These are phyloP conservation scores for Boletus sp. DNA, from an alignment of 1,284 basidiomycete genomes.

Conservation along the genomic window DNA sequence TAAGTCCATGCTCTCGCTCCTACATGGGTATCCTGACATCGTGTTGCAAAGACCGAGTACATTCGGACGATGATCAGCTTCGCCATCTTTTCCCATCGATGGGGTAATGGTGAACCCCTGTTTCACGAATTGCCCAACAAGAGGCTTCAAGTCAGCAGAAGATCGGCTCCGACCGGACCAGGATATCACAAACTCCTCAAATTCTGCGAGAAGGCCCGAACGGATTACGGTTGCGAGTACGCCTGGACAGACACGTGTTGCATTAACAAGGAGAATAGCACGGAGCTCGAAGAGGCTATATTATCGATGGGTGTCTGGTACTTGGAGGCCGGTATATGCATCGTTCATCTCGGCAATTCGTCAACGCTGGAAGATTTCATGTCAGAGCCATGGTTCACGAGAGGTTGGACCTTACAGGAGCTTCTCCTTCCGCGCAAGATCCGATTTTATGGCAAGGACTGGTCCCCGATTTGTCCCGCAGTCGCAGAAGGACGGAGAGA, in stretches of 20 bases:
- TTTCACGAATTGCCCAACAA: slow-evolving; percentile 24
- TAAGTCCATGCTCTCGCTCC: slow-evolving; percentile 2
- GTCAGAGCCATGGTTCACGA: slow-evolving; percentile 26
- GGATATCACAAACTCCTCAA: slow-evolving; percentile 28
- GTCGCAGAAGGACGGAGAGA: slow-evolving; percentile 17
- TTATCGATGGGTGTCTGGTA: slow-evolving; percentile 27
- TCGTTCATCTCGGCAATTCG: slow-evolving; percentile 24
- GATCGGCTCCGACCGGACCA: slow-evolving; percentile 19
- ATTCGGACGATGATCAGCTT: slow-evolving; percentile 22
- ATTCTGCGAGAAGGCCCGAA: slow-evolving; percentile 27
- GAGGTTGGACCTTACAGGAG: slow-evolving; percentile 26
- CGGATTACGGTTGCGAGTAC: slow-evolving; percentile 29
- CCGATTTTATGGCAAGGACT: slow-evolving; percentile 28
- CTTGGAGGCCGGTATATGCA: slow-evolving; percentile 24
- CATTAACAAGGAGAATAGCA: slow-evolving; percentile 29
- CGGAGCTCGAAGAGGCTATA: slow-evolving; percentile 29
- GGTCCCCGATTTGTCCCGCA: slow-evolving; percentile 24
- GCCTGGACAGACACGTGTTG: slow-evolving; percentile 32
- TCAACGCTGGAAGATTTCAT: slow-evolving; percentile 21
- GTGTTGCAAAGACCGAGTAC: slow-evolving; percentile 18
- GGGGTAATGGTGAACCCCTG: slow-evolving; percentile 18
- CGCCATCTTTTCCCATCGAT: slow-evolving; percentile 24
- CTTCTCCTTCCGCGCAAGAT: slow-evolving; percentile 26
- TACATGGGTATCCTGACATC: neutral
- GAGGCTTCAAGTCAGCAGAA: slow-evolving; percentile 13